Evolutionary conservation across 2,329 filamentous ascomycete species (phyloP).

Genomic region (Trichoderma semiorbis): DNA sequence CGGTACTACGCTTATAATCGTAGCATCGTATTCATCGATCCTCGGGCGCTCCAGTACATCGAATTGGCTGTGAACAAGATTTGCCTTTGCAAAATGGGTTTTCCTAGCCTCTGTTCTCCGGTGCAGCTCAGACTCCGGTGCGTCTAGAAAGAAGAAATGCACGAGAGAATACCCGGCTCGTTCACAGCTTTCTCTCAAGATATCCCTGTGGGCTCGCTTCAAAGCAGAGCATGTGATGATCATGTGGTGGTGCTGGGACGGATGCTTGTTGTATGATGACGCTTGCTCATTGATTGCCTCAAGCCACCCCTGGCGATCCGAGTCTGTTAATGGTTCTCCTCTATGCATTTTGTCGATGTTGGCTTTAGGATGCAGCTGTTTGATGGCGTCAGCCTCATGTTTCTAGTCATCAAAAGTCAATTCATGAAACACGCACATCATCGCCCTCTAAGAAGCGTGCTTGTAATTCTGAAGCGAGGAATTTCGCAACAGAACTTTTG

Average conservation of each 20-base stretch:
- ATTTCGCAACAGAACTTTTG: neutral
- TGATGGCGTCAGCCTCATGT: neutral
- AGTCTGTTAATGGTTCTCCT: neutral
- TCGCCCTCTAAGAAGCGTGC: neutral
- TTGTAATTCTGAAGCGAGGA: neutral
- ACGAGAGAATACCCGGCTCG: neutral
- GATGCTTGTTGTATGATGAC: neutral
- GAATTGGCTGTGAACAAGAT: constrained; percentile 2
- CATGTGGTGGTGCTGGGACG: neutral
- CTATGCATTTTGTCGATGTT: constrained; percentile 8
- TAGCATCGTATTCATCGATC: constrained; percentile 5
- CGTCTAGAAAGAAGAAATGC: constrained; percentile 2
- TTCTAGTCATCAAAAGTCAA: neutral
- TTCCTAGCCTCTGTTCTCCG: neutral
- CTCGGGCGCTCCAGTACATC: neutral
- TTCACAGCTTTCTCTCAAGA: neutral
- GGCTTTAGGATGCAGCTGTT: constrained; percentile 3
- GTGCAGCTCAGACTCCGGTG: neutral
- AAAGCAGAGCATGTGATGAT: neutral
- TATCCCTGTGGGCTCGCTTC: neutral
- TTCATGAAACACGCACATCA: neutral
- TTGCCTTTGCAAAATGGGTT: constrained; percentile 5
- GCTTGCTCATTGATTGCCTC: constrained; percentile 7
- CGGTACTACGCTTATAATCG: neutral
- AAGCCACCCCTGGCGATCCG: constrained; percentile 1